Evolutionary conservation across 305 asterid genomes (phyloP), one percentile per base, ranked within the genome.

Genomic region (Fraxinus nigra): DNA sequence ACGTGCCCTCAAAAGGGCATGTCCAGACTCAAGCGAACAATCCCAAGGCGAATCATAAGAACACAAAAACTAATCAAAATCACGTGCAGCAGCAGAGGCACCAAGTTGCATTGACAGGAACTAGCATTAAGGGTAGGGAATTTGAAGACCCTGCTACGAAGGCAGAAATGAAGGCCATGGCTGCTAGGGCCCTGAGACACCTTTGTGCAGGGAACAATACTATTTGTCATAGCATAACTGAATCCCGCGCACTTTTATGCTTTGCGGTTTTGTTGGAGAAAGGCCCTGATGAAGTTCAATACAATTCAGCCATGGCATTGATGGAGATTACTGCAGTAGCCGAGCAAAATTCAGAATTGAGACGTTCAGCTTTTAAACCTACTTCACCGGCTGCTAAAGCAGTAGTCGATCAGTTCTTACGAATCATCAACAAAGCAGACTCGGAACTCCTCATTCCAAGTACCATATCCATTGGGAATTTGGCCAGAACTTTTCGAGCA

Each of bases 251-350:
- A 0, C 91, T 92, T 20, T 40, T 92, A 16, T 92, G 97, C 86
- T 86, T 92, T 4, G 89, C 95, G 0, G 93, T 89, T 0, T 76
- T 91, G 7, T 48, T 92, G 11, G 97, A 91, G 34, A 92, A 92
- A 77, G 95, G 95, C 2, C 86, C 84, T 0, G 92, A 87, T 2
- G 95, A 92, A 7, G 87, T 92, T 3, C 79, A 86, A 38, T 90
- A 90, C 88, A 84, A 92, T 65, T 91, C 97, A 8, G 89, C 91
- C 78, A 85, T 91, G 95, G 97, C 95, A 2, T 34, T 92, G 4
- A 89, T 90, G 97, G 97, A 92, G 34, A 92, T 92, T 82, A 91
- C 95, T 0, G 87, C 89, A 16, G 92, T 92, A 4, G 93, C 93
- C 0, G 95, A 91, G 65, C 88, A 87, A 48, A 90, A 92, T 3